Base-by-base conservation (phyloP, 2,329 filamentous ascomycete species). In the Hypoxylon sp. region DNA sequence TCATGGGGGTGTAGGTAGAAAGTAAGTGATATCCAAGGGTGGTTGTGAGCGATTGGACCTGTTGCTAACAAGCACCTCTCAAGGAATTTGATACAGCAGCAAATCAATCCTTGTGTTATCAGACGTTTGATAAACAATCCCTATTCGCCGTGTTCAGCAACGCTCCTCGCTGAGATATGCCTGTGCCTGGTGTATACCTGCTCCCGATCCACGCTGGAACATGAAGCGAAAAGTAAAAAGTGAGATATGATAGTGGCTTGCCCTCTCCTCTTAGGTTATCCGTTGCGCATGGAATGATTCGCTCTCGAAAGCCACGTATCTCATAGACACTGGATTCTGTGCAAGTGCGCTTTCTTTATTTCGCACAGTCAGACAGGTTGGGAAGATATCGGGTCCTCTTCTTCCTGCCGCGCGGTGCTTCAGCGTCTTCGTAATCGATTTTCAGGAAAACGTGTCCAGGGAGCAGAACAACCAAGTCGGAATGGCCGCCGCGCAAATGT, bases 161-260 rank as follows among this genome's bases (percentile, higher is more conserved):
- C 15, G 11, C 11, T 15, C 32, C 11, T 34, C 32, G 8, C 30
- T 32, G 7, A 26, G 24, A 26, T 7, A 26, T 26, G 24, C 4
- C n/a, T n/a, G n/a, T n/a, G n/a, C n/a, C n/a, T n/a, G n/a, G n/a
- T n/a, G n/a, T n/a, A n/a, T n/a, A n/a, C n/a, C n/a, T n/a, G n/a
- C n/a, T n/a, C n/a, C n/a, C n/a, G n/a, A n/a, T n/a, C n/a, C n/a
- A n/a, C n/a, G n/a, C n/a, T n/a, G n/a, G n/a, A n/a, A n/a, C n/a
- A n/a, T n/a, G n/a, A n/a, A n/a, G n/a, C n/a, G n/a, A n/a, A n/a
- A n/a, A n/a, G n/a, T n/a, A n/a, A n/a, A n/a, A 34, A 34, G 6
- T 43, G 39, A 19, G 39, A 43, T 43, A 17, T 43, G 39, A 41
- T n/a, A 19, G 20, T 43, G n/a, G 39, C 39, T 43, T 43, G 32